A percentile compares a stretch with the other conserved stretches of the same genome.
phyloP scores from a whole-genome alignment of 805 yeast genomes.

The Metschnikowia baotianmanensis region DNA sequence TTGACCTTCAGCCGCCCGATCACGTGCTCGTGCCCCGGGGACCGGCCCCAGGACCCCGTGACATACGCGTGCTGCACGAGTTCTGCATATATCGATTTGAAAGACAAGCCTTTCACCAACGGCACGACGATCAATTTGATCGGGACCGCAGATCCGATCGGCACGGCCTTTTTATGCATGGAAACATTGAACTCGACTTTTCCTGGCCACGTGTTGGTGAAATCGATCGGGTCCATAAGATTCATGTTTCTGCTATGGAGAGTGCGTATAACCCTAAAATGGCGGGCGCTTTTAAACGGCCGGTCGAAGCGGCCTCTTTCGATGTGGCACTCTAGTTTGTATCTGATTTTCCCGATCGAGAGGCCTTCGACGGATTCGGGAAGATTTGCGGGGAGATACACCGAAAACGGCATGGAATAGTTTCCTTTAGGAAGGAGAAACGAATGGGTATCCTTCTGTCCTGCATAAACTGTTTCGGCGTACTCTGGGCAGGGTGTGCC shows the following conservation, averaged over 20 bases:
- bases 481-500: constrained; percentile 35
- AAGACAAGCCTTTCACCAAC: constrained; percentile 41
- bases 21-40: constrained; percentile 41
- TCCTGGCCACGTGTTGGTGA: constrained; percentile 51
- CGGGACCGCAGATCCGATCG: constrained; percentile 45
- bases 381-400: constrained; percentile 44
- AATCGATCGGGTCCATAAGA: constrained; percentile 43
- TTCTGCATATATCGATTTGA: constrained; percentile 33
- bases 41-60: constrained; percentile 29
- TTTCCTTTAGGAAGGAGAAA: constrained; percentile 51
- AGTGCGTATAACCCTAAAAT: constrained; percentile 44
- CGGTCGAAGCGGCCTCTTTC: constrained; percentile 46
- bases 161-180: constrained; percentile 43
- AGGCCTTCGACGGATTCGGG: constrained; percentile 54
- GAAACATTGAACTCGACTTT: constrained; percentile 50
- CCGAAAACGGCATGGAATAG: constrained; percentile 48
- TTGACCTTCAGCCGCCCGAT: constrained; percentile 26
- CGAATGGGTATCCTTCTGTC: constrained; percentile 25
- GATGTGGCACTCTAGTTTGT: constrained; percentile 41
- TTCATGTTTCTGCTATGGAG: constrained; percentile 39
- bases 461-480: constrained; percentile 14
- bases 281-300: constrained; percentile 31
- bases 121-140: constrained; percentile 46
- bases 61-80: constrained; percentile 39
- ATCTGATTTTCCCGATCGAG: constrained; percentile 39